A percentile compares a stretch with the other conserved stretches of the same genome.
These are phyloP conservation scores for Penicillium olsonii DNA, from an alignment of 2,329 filamentous ascomycete species.

Conservation along the genomic window DNA sequence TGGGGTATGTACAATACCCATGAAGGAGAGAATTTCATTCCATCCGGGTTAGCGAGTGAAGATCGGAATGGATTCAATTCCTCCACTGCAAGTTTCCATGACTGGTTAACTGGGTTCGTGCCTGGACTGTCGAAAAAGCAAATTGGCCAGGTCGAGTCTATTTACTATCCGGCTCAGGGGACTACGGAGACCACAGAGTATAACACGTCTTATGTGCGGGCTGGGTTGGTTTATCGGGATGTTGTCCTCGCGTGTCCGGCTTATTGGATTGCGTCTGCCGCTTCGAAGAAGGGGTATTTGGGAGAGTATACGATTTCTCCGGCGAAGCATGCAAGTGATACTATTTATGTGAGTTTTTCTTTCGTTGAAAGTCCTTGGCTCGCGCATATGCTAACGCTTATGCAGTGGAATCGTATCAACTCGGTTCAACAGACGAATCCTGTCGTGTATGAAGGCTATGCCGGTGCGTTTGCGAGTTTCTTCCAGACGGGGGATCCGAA, in stretches of 20 bases:
- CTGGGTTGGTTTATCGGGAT: conserved; percentile 61
- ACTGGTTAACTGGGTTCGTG: conserved; percentile 58
- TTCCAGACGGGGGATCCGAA: conserved; percentile 63
- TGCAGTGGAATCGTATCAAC: conserved; percentile 61
- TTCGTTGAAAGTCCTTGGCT: neutral
- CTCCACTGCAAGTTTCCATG: conserved; percentile 51
- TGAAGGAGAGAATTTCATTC: conserved; percentile 65
- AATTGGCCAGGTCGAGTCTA: conserved; percentile 39
- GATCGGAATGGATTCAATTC: conserved; percentile 52
- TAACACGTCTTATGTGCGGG: conserved; percentile 54
- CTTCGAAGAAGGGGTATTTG: conserved; percentile 52
- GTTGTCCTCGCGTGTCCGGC: conserved; percentile 61
- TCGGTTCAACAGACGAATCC: conserved; percentile 54
- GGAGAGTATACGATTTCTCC: conserved; percentile 63
- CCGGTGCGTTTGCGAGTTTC: conserved; percentile 62
- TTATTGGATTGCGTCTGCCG: conserved; percentile 56
- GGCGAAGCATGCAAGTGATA: conserved; percentile 61
- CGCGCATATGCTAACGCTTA: neutral
- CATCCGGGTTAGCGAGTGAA: conserved; percentile 47
- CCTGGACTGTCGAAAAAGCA: conserved; percentile 49
- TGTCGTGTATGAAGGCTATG: conserved; percentile 58
- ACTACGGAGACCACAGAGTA: conserved; percentile 53
- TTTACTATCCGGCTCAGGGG: conserved; percentile 53
- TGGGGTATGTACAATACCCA: conserved; percentile 64
- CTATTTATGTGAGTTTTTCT: conserved; percentile 50